Evolutionary conservation across 495 filamentous ascomycete species (phyloP).

Genomic region (Recurvomyces mirabilis): DNA sequence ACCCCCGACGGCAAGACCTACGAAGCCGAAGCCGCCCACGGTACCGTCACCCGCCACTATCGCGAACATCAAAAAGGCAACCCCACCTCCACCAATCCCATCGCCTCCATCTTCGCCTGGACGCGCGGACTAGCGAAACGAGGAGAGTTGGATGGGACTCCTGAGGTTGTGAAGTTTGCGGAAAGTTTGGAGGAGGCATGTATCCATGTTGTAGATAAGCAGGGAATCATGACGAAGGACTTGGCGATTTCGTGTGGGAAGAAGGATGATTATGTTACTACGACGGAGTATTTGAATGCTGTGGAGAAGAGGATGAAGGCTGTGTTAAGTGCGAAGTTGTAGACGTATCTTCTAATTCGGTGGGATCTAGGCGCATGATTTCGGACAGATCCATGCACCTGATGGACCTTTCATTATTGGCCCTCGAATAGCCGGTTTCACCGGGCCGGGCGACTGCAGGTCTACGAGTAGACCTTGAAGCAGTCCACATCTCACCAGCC

Average conservation of each 20-base stretch:
- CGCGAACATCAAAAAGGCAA: slow-evolving; percentile 95
- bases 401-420: no score
- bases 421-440: no score
- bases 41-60: slow-evolving; percentile 96
- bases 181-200: slow-evolving; percentile 90
- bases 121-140: slow-evolving; percentile 89
- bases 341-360: no score
- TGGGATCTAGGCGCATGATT: no score
- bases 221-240: slow-evolving; percentile 98
- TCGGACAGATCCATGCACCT: no score
- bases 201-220: slow-evolving; percentile 80
- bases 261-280: slow-evolving; percentile 80
- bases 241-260: slow-evolving; percentile 82
- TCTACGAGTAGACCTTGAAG: no score
- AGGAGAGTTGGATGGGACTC: slow-evolving; percentile 78
- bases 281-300: slow-evolving; percentile 73
- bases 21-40: slow-evolving; percentile 95
- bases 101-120: slow-evolving; percentile 98
- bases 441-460: no score
- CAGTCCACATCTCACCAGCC: no score
- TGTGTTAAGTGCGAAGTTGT: slow-evolving; percentile 44
- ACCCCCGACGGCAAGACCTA: slow-evolving; percentile 92
- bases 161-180: slow-evolving; percentile 78
- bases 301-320: slow-evolving; percentile 76
- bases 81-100: slow-evolving; percentile 96